Conservation (phyloP, 257 asterid genomes). For the Datura wrightii region DNA sequence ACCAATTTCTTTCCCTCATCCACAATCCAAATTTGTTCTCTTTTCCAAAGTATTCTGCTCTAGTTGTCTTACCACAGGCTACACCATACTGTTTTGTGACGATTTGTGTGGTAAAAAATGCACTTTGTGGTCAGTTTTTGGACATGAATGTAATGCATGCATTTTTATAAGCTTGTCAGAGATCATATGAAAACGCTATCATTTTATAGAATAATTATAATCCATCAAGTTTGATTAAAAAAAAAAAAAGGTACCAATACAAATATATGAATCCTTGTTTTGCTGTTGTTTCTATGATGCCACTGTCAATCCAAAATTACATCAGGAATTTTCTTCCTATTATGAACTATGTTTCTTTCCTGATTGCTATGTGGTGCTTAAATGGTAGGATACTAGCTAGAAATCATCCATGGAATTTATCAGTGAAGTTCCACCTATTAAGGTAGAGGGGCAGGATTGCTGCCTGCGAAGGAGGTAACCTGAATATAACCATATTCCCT, state of each 20-base stretch:
- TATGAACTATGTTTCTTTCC: not conserved
- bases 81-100: not conserved
- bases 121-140: not conserved
- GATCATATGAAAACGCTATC: not conserved
- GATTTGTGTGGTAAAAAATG: not conserved
- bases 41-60: not conserved
- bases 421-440: slow-evolving; percentile 94
- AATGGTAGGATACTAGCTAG: slow-evolving; percentile 63
- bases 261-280: too few species aligned
- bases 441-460: slow-evolving; percentile 75
- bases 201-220: not conserved
- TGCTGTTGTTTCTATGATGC: not conserved
- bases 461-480: slow-evolving; percentile 90
- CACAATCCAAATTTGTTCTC: not conserved
- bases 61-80: not conserved
- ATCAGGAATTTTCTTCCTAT: not conserved
- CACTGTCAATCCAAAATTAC: not conserved
- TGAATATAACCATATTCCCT: not conserved
- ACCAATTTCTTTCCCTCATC: not conserved
- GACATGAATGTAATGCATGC: not conserved
- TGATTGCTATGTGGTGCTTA: slow-evolving; percentile 18
- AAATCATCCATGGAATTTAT: slow-evolving; percentile 94
- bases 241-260: too few species aligned
- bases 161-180: not conserved
- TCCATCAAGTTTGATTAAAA: not conserved